Evolutionary conservation across 1,139 yeast genomes (phyloP).

Genomic region (Pichiaceae sp.): DNA sequence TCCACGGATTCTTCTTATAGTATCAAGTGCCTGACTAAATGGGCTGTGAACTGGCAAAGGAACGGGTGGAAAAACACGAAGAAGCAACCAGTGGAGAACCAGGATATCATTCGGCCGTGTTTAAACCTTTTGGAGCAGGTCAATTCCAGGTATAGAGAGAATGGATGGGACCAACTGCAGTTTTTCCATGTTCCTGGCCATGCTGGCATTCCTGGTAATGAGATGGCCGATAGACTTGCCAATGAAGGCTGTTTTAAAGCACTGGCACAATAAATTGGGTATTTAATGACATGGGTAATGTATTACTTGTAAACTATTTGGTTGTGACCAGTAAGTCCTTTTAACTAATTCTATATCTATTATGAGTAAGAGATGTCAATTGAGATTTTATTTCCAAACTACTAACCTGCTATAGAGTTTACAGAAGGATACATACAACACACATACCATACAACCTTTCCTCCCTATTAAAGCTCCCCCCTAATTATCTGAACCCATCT

Average conservation of each 20-base stretch:
- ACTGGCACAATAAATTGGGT: no score
- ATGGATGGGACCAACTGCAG: constrained; percentile 27
- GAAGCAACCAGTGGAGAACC: constrained; percentile 42
- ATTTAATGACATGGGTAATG: no score
- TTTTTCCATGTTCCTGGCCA: constrained; percentile 66
- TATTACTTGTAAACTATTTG: no score
- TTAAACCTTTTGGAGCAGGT: constrained; percentile 25
- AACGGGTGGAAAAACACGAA: constrained; percentile 43
- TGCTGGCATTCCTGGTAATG: constrained; percentile 61
- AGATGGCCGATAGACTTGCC: constrained; percentile 70
- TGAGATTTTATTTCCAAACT: no score
- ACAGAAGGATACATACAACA: no score
- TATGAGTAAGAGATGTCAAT: no score
- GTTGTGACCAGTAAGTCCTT: no score
- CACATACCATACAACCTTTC: no score
- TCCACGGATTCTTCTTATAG: constrained; percentile 54
- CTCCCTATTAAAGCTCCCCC: no score
- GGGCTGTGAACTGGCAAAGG: constrained; percentile 45
- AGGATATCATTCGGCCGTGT: constrained; percentile 36
- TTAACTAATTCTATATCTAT: no score
- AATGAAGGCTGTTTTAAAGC: constrained; percentile 55
- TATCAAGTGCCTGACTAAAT: constrained; percentile 36
- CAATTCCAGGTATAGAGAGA: constrained; percentile 20
- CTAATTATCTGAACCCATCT: no score
- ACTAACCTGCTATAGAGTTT: no score